Evolutionary conservation across 202 grass and related monocot species (phyloP).

Genomic region (Panicum hallii): DNA sequence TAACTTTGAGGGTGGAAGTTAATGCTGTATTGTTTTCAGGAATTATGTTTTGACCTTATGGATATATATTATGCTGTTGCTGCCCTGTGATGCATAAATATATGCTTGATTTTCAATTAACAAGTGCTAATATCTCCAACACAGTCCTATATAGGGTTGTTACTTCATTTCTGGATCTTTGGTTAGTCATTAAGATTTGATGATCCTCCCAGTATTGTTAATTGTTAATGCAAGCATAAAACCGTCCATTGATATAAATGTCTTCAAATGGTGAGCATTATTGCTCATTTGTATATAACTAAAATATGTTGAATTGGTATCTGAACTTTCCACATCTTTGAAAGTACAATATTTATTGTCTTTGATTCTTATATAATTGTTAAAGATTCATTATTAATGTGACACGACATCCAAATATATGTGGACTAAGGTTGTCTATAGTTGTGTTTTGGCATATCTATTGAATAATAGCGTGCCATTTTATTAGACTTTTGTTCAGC

Average conservation of each 20-base stretch:
- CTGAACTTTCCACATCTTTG: background rate
- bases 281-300: background rate
- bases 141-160: background rate
- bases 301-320: background rate
- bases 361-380: constrained; percentile 3
- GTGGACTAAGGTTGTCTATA: background rate
- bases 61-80: constrained; percentile 13
- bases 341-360: background rate
- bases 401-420: background rate
- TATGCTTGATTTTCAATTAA: background rate
- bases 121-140: background rate
- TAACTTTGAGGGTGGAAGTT: background rate
- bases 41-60: constrained; percentile 14
- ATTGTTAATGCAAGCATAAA: background rate
- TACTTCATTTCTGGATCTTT: constrained; percentile 23
- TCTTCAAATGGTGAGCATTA: constrained; percentile 15
- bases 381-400: constrained; percentile 9
- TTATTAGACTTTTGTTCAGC: background rate
- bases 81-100: background rate
- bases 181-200: constrained; percentile 27
- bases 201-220: constrained; percentile 1
- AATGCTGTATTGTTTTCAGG: background rate
- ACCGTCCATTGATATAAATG: background rate
- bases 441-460: constrained; percentile 12
- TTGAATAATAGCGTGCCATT: background rate